Percentiles rank a stretch among this genome's conserved stretches.
Evolutionary conservation across 164 flowering plant species (phyloP).

Genomic region (Akebia trifoliata): DNA sequence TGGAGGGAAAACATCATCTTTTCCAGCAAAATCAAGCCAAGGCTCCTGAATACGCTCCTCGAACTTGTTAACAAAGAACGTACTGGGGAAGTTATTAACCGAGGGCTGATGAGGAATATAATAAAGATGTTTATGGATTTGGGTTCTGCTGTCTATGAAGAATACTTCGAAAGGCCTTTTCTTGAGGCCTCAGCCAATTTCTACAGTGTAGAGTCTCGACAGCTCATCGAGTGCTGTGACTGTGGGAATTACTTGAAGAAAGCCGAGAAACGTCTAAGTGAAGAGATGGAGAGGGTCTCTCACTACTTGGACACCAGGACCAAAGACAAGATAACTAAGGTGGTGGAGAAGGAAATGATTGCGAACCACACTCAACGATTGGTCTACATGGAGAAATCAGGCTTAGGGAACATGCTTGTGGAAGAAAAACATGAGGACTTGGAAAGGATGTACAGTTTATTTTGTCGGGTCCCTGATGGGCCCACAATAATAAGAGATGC

Average conservation of each 20-base stretch:
- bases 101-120: constrained; percentile 73
- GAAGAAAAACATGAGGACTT: constrained; percentile 88
- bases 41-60: constrained; percentile 66
- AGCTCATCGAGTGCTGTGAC: constrained; percentile 73
- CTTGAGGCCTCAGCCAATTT: constrained; percentile 74
- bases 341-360: constrained; percentile 96
- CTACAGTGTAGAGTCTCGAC: constrained; percentile 66
- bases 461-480: constrained; percentile 75
- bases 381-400: constrained; percentile 95
- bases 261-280: constrained; percentile 76
- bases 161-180: constrained; percentile 75
- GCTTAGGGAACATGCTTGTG: constrained; percentile 81
- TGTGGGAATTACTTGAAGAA: constrained; percentile 79
- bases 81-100: constrained; percentile 73
- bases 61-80: constrained; percentile 63
- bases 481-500: constrained; percentile 68
- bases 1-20: constrained; percentile 81
- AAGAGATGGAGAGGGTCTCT: constrained; percentile 78
- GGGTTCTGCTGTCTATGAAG: constrained; percentile 73
- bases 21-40: constrained; percentile 56
- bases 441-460: constrained; percentile 76
- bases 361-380: constrained; percentile 82
- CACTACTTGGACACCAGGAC: constrained; percentile 70
- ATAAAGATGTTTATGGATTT: constrained; percentile 84
- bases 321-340: constrained; percentile 67